Evolutionary conservation across 129 eudicot genomes (phyloP).

Genomic region (Logfia minima): DNA sequence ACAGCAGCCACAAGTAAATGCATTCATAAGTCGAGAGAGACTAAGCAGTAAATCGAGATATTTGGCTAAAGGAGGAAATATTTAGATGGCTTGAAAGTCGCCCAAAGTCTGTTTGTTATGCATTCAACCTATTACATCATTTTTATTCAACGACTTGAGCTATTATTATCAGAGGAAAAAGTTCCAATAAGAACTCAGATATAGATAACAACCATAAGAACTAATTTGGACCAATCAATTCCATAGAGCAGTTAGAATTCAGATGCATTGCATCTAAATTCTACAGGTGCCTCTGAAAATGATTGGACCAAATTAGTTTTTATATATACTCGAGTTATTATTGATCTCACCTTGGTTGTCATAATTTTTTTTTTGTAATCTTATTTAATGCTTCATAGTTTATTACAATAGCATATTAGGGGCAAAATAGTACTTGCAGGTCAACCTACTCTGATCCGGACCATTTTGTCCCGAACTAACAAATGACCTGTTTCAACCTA

Average conservation of each 20-base stretch:
- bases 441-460: not conserved
- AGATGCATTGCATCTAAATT: too few species aligned
- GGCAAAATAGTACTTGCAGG: not conserved
- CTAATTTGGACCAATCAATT: too few species aligned
- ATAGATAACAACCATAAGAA: too few species aligned
- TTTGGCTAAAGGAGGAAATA: not conserved
- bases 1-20: conserved; percentile 3
- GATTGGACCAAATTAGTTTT: not conserved
- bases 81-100: not conserved
- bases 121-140: not conserved
- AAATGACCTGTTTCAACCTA: not conserved
- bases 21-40: not conserved
- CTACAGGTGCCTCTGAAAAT: too few species aligned
- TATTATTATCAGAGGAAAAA: too few species aligned
- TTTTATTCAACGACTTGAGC: not conserved
- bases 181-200: too few species aligned
- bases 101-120: not conserved
- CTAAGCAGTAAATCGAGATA: not conserved
- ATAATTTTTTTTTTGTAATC: not conserved
- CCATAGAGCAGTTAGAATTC: too few species aligned
- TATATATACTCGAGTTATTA: not conserved
- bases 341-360: not conserved
- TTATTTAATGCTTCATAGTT: not conserved
- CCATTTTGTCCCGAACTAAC: not conserved
- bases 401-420: not conserved